Base-by-base conservation (phyloP, 257 asterid genomes). In the Solanum boliviense region DNA sequence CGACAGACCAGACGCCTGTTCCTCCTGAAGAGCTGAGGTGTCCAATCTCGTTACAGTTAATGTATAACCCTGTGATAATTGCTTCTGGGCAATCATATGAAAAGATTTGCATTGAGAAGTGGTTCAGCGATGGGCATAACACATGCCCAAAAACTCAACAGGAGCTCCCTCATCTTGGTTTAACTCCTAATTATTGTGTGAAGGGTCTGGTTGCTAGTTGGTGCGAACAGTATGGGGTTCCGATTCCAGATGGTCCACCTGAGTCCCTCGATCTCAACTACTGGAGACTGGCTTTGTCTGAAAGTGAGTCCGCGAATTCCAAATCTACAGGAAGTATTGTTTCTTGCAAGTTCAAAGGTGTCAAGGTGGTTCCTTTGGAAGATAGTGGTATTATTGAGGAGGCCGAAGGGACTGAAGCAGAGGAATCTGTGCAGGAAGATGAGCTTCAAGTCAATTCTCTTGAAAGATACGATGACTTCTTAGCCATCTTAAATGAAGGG, bases 31-130 rank as follows among this genome's bases (percentile, higher is more conserved):
- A 97, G 92, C 88, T 97, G 72, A 91, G 98, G 88, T 97, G 99
- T 89, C 99, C 99, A 39, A 96, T 96, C 86, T 97, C 99, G 13
- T 89, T 96, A 88, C 99, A 97, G 89, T 98, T 97, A 87, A 94
- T 97, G 99, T 92, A 94, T 44, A 98, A 97, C 84, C 99, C 99
- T 1, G 99, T 96, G 25, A 97, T 97, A 79, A 94, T 97, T 90
- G 98, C 98, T 71, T 96, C 99, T 25, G 98, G 99, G 23, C 99
- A 97, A 91, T 95, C 99, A 72, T 97, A 96, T 85, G 99, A 97
- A 93, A 91, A 95, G 91, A 94, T 96, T 89, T 98, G 99, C 93
- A 94, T 98, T 25, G 99, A 98, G 89, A 98, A 98, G 90, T 98
- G 99, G 99, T 97, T 97, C 88, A 71, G 91, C 60, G 98, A 97